These are phyloP conservation scores for Tranzscheliella williamsii DNA, from an alignment of 1,284 basidiomycete genomes.

Conservation along the genomic window DNA sequence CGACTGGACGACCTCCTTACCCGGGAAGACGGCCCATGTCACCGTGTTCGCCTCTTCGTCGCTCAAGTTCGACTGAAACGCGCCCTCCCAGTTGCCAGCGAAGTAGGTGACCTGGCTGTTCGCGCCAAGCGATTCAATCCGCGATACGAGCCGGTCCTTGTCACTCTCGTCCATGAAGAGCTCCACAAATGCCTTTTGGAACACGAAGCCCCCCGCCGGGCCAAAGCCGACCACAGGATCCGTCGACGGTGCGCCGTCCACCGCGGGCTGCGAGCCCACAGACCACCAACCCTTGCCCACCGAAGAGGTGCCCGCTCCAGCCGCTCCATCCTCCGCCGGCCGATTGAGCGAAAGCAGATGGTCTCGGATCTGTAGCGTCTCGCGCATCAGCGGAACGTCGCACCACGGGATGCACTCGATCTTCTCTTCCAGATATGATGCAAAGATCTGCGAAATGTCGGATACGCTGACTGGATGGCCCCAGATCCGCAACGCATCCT, in stretches of 20 bases:
- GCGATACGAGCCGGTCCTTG: conserved; percentile 70
- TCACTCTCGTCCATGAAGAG: conserved; percentile 78
- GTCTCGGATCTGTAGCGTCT: conserved; percentile 79
- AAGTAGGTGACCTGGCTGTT: conserved; percentile 77
- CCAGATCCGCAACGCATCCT: conserved; percentile 76
- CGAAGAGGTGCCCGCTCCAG: conserved; percentile 18
- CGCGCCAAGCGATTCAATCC: conserved; percentile 67
- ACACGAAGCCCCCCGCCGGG: conserved; percentile 86
- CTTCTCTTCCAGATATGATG: conserved; percentile 74
- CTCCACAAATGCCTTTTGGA: conserved; percentile 97
- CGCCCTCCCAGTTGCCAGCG: conserved; percentile 71
- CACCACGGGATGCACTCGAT: conserved; percentile 83
- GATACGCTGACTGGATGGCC: conserved; percentile 72
- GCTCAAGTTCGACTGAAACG: conserved; percentile 60
- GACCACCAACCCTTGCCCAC: conserved; percentile 74
- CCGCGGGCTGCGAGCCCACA: conserved; percentile 84
- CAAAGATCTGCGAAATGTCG: conserved; percentile 80
- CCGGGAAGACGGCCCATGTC: conserved; percentile 64
- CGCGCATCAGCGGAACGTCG: conserved; percentile 77
- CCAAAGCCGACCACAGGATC: conserved; percentile 83
- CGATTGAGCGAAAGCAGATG: conserved; percentile 74
- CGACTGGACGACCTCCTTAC: conserved; percentile 63
- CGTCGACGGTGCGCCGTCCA: conserved; percentile 50
- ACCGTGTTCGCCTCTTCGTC: conserved; percentile 63
- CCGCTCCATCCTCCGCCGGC: background rate